phyloP scores from a whole-genome alignment of 1,284 basidiomycete genomes.

The Cutaneotrichosporon daszewskae region DNA sequence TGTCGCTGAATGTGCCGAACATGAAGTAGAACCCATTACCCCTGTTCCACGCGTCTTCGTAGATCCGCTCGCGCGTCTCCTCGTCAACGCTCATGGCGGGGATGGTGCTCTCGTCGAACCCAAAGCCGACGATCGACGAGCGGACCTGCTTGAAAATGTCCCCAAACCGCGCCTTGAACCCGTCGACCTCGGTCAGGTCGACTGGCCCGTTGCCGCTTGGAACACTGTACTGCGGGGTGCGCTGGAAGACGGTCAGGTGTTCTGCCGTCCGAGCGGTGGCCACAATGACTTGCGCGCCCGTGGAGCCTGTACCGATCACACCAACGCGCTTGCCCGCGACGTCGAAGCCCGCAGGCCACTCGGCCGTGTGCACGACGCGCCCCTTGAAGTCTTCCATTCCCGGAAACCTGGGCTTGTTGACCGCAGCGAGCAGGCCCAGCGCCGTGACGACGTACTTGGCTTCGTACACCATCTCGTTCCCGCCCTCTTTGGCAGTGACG shows the following conservation, averaged over 20 bases:
- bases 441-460: slow-evolving; percentile 25
- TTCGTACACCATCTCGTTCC: neutral
- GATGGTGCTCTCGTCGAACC: slow-evolving; percentile 6
- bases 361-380: slow-evolving; percentile 10
- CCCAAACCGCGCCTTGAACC: neutral
- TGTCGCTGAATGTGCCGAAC: slow-evolving; percentile 14
- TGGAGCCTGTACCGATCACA: slow-evolving; percentile 9
- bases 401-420: slow-evolving; percentile 17
- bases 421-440: slow-evolving; percentile 11
- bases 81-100: neutral
- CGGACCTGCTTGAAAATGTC: slow-evolving; percentile 9
- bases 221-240: slow-evolving; percentile 12
- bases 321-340: slow-evolving; percentile 3
- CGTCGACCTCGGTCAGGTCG: neutral
- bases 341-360: slow-evolving; percentile 6
- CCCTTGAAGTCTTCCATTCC: slow-evolving; percentile 9
- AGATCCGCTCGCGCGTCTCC: slow-evolving; percentile 7
- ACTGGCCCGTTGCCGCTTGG: slow-evolving; percentile 9
- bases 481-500: neutral
- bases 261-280: neutral
- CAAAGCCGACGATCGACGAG: slow-evolving; percentile 4
- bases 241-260: slow-evolving; percentile 12
- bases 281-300: slow-evolving; percentile 10
- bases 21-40: slow-evolving; percentile 15
- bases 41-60: slow-evolving; percentile 8